Base-by-base conservation (phyloP, 2,329 filamentous ascomycete genomes). In the Aureobasidium sp. region DNA sequence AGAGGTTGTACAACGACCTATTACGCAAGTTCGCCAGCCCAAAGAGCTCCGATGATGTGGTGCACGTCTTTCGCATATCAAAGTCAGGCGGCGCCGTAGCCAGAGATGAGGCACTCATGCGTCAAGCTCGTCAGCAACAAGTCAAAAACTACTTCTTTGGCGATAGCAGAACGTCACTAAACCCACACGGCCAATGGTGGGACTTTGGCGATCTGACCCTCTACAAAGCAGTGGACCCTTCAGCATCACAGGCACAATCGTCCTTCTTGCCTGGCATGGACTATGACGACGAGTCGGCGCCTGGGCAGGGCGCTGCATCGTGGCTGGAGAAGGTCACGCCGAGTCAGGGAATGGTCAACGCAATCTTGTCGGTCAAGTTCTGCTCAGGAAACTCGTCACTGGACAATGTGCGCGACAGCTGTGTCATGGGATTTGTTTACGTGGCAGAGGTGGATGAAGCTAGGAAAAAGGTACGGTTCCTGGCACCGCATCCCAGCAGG, bases 71-170 rank as follows among this genome's bases (percentile, higher is more conserved):
- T 53, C 85, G 86, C 62, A 80, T 99, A 14, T 85, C 91, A 64
- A 91, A 91, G 71, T 95, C 91, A 0, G 89, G 90, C 39, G 94
- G 94, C 27, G 91, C 90, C 40, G 89, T 90, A 1, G 85, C 90
- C 69, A 83, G 90, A 52, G 88, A 91, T 65, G 83, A 87, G 40
- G 72, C 77, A 0, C 95, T 90, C 72, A 85, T 92, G 80, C 88
- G 90, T 68, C 81, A 85, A 17, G 76, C 84, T 5, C 83, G 89
- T 48, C 89, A 95, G 69, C 84, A 88, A 0, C 83, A 89, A 56
- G 91, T 97, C 58, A 88, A 89, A 67, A 88, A 92, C 68, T 99
- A 99, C 75, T 99, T 99, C 77, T 99, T 97, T 71, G 94, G 94
- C 11, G 88, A 89, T 65, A 69, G 82, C 1, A 86, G 85, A 64